These are phyloP conservation scores for Panicum miliaceum DNA, from an alignment of 176 grass and related monocot genomes.

Conservation along the genomic window DNA sequence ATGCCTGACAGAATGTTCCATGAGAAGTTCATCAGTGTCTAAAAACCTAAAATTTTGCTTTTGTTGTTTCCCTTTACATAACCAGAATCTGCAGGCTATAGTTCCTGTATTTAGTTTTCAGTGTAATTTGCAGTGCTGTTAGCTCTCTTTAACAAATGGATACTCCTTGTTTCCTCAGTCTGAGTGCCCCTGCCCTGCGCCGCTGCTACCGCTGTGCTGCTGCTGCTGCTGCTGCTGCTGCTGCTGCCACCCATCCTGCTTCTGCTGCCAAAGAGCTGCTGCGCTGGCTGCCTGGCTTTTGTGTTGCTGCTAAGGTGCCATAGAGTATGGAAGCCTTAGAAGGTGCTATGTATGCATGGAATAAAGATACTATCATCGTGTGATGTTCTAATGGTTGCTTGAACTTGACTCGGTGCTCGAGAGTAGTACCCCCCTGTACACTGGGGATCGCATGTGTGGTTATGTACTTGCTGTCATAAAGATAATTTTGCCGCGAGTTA, in stretches of 20 bases:
- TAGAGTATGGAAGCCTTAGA: constrained; percentile 43
- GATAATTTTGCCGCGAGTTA: constrained; percentile 1
- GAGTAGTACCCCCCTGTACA: background rate
- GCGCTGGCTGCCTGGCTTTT: constrained; percentile 57
- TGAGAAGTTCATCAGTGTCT: background rate
- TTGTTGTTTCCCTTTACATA: background rate
- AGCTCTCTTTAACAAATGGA: constrained; percentile 54
- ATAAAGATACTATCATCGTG: constrained; percentile 27
- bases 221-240: constrained; percentile 19
- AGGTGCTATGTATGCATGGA: constrained; percentile 37
- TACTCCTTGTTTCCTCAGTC: constrained; percentile 66
- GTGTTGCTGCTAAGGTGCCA: constrained; percentile 55
- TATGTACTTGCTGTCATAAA: constrained; percentile 20
- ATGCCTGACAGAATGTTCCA: constrained; percentile 15
- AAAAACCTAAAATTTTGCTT: background rate
- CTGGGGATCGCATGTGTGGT: constrained; percentile 5
- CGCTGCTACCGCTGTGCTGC: constrained; percentile 47
- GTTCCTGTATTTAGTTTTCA: constrained; percentile 20
- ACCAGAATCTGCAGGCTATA: constrained; percentile 21
- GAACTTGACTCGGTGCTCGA: constrained; percentile 14
- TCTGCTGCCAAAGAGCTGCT: constrained; percentile 61
- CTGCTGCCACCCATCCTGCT: constrained; percentile 44
- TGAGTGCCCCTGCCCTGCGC: constrained; percentile 39
- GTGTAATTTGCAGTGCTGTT: constrained; percentile 34
- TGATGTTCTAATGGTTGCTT: constrained; percentile 27